Conservation (phyloP, 139 green algal species). For the Gonium pectorale region DNA sequence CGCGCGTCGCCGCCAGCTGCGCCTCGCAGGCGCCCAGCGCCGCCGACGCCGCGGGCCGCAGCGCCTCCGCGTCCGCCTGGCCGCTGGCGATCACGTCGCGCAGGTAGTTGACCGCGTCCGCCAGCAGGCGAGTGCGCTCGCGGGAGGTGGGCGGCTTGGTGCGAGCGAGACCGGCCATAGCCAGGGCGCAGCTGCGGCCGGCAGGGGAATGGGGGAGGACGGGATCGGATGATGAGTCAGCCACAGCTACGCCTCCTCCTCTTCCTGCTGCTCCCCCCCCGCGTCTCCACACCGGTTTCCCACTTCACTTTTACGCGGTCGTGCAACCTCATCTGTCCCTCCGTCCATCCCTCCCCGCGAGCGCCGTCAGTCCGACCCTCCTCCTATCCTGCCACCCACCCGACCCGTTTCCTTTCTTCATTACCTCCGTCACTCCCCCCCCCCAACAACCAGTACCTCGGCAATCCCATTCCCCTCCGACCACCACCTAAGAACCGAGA, state of each 20-base stretch:
- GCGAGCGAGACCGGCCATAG: slow-evolving; percentile 34
- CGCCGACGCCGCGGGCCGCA: neutral
- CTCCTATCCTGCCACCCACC: too few relatives aligned
- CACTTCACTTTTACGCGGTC: too few relatives aligned
- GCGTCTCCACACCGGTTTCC: too few relatives aligned
- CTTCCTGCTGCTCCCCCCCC: too few relatives aligned
- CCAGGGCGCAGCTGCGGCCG: slow-evolving; percentile 18
- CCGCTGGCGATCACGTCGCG: slow-evolving; percentile 15
- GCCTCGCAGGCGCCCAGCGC: slow-evolving; percentile 14
- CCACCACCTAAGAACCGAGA: neutral
- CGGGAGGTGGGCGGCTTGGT: slow-evolving; percentile 13
- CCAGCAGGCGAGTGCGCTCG: slow-evolving; percentile 7
- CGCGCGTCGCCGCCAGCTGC: slow-evolving; percentile 10
- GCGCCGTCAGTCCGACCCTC: too few relatives aligned
- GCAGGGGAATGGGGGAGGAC: neutral
- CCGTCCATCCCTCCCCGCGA: too few relatives aligned
- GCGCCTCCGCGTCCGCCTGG: slow-evolving; percentile 30
- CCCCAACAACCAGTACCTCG: too few relatives aligned
- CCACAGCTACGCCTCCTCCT: neutral
- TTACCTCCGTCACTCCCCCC: too few relatives aligned
- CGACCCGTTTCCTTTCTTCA: too few relatives aligned
- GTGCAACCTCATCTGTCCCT: too few relatives aligned
- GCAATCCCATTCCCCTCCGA: too few relatives aligned
- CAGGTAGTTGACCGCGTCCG: slow-evolving; percentile 32
- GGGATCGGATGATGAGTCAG: neutral